phyloP scores from a whole-genome alignment of 148 eudicot species.

The Camellia lanceoleosa region DNA sequence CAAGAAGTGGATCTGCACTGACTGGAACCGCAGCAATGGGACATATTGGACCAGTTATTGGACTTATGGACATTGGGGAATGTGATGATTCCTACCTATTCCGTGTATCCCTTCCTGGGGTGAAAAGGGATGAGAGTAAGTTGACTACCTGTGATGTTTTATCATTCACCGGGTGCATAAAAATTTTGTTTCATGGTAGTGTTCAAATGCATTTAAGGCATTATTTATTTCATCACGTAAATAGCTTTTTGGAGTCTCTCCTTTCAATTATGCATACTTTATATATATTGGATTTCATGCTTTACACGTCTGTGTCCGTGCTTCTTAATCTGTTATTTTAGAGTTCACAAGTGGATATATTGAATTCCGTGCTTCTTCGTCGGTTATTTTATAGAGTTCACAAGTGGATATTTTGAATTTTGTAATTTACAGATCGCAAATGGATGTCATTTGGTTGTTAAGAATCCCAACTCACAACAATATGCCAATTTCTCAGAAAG shows the following conservation, averaged over 20 bases:
- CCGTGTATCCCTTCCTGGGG: conserved; percentile 95
- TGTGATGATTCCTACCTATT: conserved; percentile 73
- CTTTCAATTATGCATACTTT: not conserved
- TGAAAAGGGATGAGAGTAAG: conserved; percentile 88
- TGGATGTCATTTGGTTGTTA: not conserved
- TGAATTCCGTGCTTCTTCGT: too few species aligned
- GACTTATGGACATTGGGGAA: conserved; percentile 75
- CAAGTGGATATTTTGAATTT: not conserved
- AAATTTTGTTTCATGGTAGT: not conserved
- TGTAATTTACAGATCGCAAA: not conserved
- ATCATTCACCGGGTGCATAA: not conserved
- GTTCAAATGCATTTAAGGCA: not conserved
- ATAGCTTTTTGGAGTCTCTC: not conserved
- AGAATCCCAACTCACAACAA: not conserved
- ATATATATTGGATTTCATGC: not conserved
- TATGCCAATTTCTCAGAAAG: not conserved
- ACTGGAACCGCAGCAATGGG: conserved; percentile 82
- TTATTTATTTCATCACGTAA: not conserved
- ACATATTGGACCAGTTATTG: conserved; percentile 58
- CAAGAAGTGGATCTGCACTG: conserved; percentile 53
- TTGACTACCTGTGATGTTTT: not conserved
- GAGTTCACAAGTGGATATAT: not conserved
- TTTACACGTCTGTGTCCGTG: too few species aligned
- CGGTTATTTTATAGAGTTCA: not conserved
- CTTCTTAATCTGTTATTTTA: not conserved